Evolutionary conservation across 2,329 filamentous ascomycete species (phyloP).

Genomic region (Aspergillus sp.): DNA sequence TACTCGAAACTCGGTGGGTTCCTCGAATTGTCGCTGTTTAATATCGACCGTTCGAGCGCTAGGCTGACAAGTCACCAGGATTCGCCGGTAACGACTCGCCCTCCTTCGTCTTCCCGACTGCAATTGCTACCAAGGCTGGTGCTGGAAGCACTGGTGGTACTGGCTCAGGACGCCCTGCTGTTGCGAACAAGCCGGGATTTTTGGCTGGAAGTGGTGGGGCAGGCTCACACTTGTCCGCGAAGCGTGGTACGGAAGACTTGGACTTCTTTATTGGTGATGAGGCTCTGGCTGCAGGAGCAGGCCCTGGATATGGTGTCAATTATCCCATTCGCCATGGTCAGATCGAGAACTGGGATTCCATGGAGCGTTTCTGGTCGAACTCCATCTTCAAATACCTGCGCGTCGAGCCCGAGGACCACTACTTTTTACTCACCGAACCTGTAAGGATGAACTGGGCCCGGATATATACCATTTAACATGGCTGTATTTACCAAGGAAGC

Average conservation of each 20-base stretch:
- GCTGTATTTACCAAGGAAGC: too few species aligned
- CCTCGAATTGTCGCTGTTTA: slow-evolving; percentile 3
- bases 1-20: slow-evolving; percentile 94
- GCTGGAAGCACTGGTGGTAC: slow-evolving; percentile 64
- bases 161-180: slow-evolving; percentile 81
- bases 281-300: slow-evolving; percentile 75
- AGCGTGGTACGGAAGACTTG: slow-evolving; percentile 93
- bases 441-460: slow-evolving; percentile 48
- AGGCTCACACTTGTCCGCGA: slow-evolving; percentile 75
- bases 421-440: slow-evolving; percentile 95
- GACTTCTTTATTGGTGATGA: slow-evolving; percentile 99
- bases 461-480: too few species aligned
- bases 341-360: slow-evolving; percentile 99
- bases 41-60: slow-evolving; percentile 9
- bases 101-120: slow-evolving; percentile 98
- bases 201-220: slow-evolving; percentile 85
- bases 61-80: slow-evolving; percentile 53
- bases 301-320: slow-evolving; percentile 91
- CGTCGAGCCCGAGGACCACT: slow-evolving; percentile 97
- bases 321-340: slow-evolving; percentile 98
- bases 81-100: slow-evolving; percentile 99
- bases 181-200: slow-evolving; percentile 93
- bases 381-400: slow-evolving; percentile 99
- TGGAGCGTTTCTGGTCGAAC: slow-evolving; percentile 99
- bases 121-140: slow-evolving; percentile 89